Conservation (phyloP, 768 basidiomycete genomes). For the Amanita thiersii region DNA sequence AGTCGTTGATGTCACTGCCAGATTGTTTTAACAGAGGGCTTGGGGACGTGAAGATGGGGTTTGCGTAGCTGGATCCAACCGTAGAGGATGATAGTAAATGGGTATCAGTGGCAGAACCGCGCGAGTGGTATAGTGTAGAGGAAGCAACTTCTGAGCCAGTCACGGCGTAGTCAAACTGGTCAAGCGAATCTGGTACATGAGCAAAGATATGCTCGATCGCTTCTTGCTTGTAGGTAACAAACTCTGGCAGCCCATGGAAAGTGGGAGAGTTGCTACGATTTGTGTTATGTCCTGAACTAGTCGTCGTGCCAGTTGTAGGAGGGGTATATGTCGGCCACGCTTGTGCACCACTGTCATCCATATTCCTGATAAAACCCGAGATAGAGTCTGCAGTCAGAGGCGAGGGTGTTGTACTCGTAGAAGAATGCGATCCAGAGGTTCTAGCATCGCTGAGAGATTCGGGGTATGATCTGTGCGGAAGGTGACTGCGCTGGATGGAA, state of each 20-base stretch:
- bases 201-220: slow-evolving; percentile 34
- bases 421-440: no score
- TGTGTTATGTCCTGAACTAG: slow-evolving; percentile 33
- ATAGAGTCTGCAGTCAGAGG: slow-evolving; percentile 40
- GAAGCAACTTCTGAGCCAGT: slow-evolving; percentile 23
- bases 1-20: no score
- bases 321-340: slow-evolving; percentile 61
- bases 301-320: slow-evolving; percentile 43
- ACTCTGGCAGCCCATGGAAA: slow-evolving; percentile 26
- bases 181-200: slow-evolving; percentile 32
- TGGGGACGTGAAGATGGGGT: slow-evolving; percentile 16
- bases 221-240: slow-evolving; percentile 16
- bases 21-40: slow-evolving; percentile 17
- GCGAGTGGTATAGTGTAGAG: slow-evolving; percentile 13
- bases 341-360: slow-evolving; percentile 37
- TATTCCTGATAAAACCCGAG: slow-evolving; percentile 40
- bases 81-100: not conserved
- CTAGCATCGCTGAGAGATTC: no score
- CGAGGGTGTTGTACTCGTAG: slow-evolving; percentile 29
- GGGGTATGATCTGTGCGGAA: no score
- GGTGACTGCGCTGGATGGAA: not conserved
- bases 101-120: slow-evolving; percentile 2
- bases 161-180: slow-evolving; percentile 43
- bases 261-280: slow-evolving; percentile 34
- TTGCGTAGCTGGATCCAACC: slow-evolving; percentile 14